These are phyloP conservation scores for Microdochium nivale DNA, from an alignment of 2,329 filamentous ascomycete genomes.

Conservation along the genomic window DNA sequence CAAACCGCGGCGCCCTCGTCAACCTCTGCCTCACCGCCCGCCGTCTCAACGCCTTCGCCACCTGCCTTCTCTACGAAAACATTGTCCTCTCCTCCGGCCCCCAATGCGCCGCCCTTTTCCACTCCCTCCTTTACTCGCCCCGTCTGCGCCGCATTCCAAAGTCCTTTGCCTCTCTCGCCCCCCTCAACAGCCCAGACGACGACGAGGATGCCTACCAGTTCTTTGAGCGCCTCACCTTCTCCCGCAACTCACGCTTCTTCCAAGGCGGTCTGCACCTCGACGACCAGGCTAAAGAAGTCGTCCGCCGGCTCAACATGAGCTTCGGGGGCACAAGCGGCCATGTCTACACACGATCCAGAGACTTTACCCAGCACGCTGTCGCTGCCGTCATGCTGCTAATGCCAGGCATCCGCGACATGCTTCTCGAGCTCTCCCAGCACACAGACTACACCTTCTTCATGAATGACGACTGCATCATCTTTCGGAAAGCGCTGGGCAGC, in stretches of 20 bases:
- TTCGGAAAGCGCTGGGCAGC: background rate
- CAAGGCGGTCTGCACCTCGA: background rate
- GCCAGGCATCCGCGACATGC: background rate
- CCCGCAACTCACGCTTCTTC: background rate
- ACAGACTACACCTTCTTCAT: background rate
- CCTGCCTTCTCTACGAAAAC: background rate
- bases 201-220: background rate
- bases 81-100: background rate
- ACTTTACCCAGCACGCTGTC: background rate
- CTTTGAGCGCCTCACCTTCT: background rate
- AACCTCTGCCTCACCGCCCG: background rate
- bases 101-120: background rate
- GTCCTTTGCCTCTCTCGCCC: background rate
- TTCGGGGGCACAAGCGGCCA: background rate
- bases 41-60: background rate
- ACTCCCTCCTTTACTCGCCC: background rate
- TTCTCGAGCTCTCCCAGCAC: background rate
- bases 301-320: background rate
- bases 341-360: background rate
- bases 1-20: conserved; percentile 1
- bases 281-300: background rate
- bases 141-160: background rate
- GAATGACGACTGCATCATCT: background rate
- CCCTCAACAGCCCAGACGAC: background rate
- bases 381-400: background rate